Evolutionary conservation across 2,329 filamentous ascomycete genomes (phyloP).

Genomic region (Ceratocystis eucalypticola): DNA sequence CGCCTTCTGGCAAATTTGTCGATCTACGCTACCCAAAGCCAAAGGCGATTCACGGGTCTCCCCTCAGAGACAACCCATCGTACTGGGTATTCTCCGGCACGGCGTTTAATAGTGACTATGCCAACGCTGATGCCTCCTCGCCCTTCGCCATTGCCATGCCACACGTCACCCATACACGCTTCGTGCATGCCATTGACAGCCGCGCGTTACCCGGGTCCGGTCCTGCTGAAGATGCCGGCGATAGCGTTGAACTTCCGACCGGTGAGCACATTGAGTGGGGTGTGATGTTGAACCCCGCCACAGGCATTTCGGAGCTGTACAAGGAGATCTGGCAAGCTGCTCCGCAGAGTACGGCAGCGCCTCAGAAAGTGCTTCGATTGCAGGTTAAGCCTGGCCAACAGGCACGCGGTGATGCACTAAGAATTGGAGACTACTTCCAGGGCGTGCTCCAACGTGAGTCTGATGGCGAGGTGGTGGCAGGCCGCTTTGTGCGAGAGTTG

Average conservation of each 20-base stretch:
- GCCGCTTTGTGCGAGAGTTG: background rate
- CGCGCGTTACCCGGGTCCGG: slow-evolving; percentile 28
- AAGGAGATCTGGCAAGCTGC: slow-evolving; percentile 48
- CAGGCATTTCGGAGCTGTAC: slow-evolving; percentile 39
- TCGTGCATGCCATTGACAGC: slow-evolving; percentile 51
- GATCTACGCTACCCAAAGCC: slow-evolving; percentile 40
- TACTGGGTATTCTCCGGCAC: slow-evolving; percentile 16
- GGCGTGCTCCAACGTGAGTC: slow-evolving; percentile 7
- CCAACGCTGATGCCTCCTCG: background rate
- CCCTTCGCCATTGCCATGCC: background rate
- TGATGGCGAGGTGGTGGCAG: background rate
- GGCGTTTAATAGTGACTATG: background rate
- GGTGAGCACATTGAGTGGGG: slow-evolving; percentile 42
- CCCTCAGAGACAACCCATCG: background rate
- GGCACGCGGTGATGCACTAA: slow-evolving; percentile 4
- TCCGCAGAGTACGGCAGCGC: background rate
- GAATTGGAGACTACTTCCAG: slow-evolving; percentile 12
- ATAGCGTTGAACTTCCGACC: slow-evolving; percentile 35
- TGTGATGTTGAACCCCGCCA: slow-evolving; percentile 44
- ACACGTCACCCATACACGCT: slow-evolving; percentile 26
- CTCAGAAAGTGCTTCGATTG: background rate
- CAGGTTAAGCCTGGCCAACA: background rate
- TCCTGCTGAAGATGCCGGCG: slow-evolving; percentile 38
- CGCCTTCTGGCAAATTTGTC: slow-evolving; percentile 42
- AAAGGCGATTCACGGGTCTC: background rate